Conservation (phyloP, 257 asterid species). For the Penstemon eatonii region DNA sequence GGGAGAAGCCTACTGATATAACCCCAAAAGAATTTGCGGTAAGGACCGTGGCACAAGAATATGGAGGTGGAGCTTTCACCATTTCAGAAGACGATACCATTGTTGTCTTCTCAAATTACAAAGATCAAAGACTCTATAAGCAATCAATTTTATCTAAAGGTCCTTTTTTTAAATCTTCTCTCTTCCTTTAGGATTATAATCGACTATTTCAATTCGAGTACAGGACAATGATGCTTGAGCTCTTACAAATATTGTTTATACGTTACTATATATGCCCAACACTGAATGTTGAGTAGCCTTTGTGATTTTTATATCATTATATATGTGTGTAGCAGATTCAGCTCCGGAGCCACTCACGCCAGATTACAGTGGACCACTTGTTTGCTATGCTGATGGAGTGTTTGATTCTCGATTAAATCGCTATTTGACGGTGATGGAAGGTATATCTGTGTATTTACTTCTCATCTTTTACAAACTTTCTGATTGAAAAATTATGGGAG, state of each 20-base stretch:
- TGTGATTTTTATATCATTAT: slow-evolving; percentile 16
- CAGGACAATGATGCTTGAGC: background rate
- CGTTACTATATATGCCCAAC: background rate
- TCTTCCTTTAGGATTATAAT: slow-evolving; percentile 9
- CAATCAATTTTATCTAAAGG: slow-evolving; percentile 67
- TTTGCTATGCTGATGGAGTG: slow-evolving; percentile 91
- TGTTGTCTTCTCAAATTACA: slow-evolving; percentile 78
- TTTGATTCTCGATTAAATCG: slow-evolving; percentile 77
- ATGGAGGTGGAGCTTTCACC: slow-evolving; percentile 89
- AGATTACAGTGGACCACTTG: slow-evolving; percentile 69
- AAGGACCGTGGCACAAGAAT: slow-evolving; percentile 87
- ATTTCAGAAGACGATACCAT: slow-evolving; percentile 47
- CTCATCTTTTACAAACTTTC: slow-evolving; percentile 14
- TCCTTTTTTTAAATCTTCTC: slow-evolving; percentile 23
- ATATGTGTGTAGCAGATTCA: slow-evolving; percentile 50
- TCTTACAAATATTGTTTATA: background rate
- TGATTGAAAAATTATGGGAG: background rate
- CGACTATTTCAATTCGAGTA: background rate
- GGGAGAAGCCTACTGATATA: slow-evolving; percentile 58
- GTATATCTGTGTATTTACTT: slow-evolving; percentile 35
- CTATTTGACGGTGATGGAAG: slow-evolving; percentile 84
- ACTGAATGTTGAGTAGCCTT: slow-evolving; percentile 2
- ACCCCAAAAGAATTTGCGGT: slow-evolving; percentile 79
- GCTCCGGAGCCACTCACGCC: slow-evolving; percentile 86
- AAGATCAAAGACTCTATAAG: slow-evolving; percentile 85